Base-by-base conservation (phyloP, 2,329 filamentous ascomycete genomes). In the Cadophora sp. region DNA sequence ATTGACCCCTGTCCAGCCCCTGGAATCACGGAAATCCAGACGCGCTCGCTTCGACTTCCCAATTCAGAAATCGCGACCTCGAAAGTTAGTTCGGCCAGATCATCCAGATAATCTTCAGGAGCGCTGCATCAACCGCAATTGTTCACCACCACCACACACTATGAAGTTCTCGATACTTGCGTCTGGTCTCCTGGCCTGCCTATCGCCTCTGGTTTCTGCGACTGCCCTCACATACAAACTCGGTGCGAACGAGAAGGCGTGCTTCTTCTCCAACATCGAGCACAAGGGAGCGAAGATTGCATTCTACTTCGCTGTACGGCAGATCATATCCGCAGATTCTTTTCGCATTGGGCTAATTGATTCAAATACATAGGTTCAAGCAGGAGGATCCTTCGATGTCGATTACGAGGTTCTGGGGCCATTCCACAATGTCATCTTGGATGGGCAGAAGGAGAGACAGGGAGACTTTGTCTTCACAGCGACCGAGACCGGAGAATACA, bases 381-480 rank as follows among this genome's bases (percentile, higher is more conserved):
- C 94, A 9, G 96, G 96, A 77, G 96, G 96, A 74, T 95, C 94
- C 36, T 99, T 99, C 82, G 96, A 99, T 83, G 87, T 99, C 81
- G 94, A 98, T 80, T 99, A 97, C 83, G 82, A 88, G 67, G 95
- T 99, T 65, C 87, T 89, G 59, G 94, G 93, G 22, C 96, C 96
- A 33, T 87, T 87, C 72, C 89, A 91, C 76, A 94, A 91, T 80
- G 80, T 93, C 69, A 90, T 99, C 68, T 82, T 98, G 75, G 89
- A 94, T 68, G 96, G 94, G 69, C 85, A 90, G 74, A 98, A 97
- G 82, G 96, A 93, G 83, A 89, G 95, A 72, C 95, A 98, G 82
- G 96, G 95, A 63, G 96, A 99, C 81, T 98, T 97, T 77, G 96
- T 99, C 70, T 99, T 99, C 80, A 97, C 94, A 0, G 96, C 94